These are phyloP conservation scores for Diaporthe eres DNA, from an alignment of 2,329 filamentous ascomycete genomes.

Conservation along the genomic window DNA sequence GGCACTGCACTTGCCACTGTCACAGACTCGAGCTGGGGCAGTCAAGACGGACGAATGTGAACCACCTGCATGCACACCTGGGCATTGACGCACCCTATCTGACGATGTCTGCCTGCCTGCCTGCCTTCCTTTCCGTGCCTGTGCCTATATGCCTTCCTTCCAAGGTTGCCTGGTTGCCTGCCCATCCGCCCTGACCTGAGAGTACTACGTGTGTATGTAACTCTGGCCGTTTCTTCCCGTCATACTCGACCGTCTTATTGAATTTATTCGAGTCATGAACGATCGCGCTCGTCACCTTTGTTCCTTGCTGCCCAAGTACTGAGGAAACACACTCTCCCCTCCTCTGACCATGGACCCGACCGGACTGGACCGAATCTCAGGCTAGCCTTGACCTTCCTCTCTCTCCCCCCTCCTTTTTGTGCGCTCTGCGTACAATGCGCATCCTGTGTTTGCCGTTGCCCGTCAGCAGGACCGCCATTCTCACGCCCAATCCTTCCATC, in stretches of 20 bases:
- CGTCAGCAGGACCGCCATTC: neutral
- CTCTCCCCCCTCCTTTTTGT: neutral
- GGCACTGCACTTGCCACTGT: neutral
- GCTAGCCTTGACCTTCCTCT: neutral
- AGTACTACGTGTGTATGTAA: neutral
- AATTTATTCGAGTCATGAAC: constrained; percentile 13
- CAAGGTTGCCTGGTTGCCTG: neutral
- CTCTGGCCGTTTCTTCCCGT: neutral
- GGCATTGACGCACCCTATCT: neutral
- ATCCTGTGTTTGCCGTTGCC: neutral
- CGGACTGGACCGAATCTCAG: neutral
- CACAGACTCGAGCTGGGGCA: neutral
- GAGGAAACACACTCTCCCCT: neutral
- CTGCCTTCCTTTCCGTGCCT: neutral
- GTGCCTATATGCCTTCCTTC: neutral
- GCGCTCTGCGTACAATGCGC: neutral
- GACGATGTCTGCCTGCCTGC: neutral
- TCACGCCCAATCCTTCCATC: neutral
- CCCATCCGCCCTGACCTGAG: neutral
- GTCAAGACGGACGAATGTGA: neutral
- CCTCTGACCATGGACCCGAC: neutral
- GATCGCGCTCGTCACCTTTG: neutral
- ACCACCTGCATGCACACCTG: neutral
- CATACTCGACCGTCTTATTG: neutral
- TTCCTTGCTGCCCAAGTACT: neutral